Conservation (phyloP, 169 alveolate species). For the Plasmodium berghei region DNA sequence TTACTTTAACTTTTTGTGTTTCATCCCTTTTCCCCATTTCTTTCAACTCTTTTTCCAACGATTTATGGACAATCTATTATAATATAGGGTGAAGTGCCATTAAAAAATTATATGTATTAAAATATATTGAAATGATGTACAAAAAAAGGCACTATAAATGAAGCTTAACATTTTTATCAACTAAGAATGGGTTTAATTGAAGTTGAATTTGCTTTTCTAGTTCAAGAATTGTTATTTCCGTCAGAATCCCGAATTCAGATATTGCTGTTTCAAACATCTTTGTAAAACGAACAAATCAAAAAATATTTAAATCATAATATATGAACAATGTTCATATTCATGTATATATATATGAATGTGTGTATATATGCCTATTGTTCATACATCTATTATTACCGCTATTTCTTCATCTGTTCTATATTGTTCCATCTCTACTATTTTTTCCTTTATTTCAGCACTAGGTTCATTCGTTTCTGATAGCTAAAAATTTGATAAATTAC, state of each 20-base stretch:
- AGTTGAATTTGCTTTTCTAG: conserved; percentile 62
- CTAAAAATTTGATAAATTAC: conserved; percentile 9
- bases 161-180: conserved; percentile 43
- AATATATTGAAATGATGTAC: too few relatives aligned
- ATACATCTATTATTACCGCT: conserved; percentile 17
- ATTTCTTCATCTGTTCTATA: conserved; percentile 74
- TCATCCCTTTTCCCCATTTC: conserved; percentile 46
- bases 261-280: conserved; percentile 74
- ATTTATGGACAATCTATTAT: conserved; percentile 33
- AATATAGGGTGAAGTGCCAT: neutral
- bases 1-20: conserved; percentile 13
- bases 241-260: conserved; percentile 59
- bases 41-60: conserved; percentile 47
- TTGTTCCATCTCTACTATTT: conserved; percentile 71
- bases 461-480: conserved; percentile 70
- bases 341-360: neutral
- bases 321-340: neutral
- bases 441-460: conserved; percentile 52
- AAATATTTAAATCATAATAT: neutral
- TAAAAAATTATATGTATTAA: too few relatives aligned
- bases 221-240: conserved; percentile 69
- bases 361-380: neutral
- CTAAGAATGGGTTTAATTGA: conserved; percentile 66
- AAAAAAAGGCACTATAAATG: too few relatives aligned
- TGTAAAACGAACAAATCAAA: conserved; percentile 9